Percentiles rank a stretch among this genome's conserved stretches.
Evolutionary conservation across 371 early-diverging fungal species (phyloP).

Genomic region (Circinella minor): DNA sequence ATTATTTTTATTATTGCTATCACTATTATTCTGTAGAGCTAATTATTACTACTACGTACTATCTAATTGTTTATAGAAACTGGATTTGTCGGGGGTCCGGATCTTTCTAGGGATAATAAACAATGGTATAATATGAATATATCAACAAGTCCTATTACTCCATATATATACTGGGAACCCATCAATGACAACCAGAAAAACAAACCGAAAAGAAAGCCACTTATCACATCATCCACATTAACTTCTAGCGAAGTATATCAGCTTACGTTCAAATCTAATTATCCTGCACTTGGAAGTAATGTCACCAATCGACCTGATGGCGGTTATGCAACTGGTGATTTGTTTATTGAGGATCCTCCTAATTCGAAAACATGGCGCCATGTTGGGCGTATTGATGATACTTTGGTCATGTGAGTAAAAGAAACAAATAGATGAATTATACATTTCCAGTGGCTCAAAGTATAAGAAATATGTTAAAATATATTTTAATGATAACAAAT

Average conservation of each 20-base stretch:
- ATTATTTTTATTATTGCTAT: neutral
- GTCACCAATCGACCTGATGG: constrained; percentile 32
- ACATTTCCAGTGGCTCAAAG: no score
- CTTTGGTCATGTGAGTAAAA: constrained; percentile 24
- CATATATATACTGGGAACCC: constrained; percentile 13
- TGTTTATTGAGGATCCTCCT: constrained; percentile 20
- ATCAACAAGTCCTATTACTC: neutral
- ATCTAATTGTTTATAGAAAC: neutral
- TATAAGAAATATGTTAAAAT: no score
- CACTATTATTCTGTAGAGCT: neutral
- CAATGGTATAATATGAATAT: constrained; percentile 8
- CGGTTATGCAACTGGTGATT: constrained; percentile 33
- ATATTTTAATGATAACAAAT: neutral
- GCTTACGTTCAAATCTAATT: constrained; percentile 8
- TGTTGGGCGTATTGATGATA: constrained; percentile 39
- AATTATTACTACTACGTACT: neutral
- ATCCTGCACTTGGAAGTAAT: constrained; percentile 19
- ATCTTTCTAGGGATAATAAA: constrained; percentile 3
- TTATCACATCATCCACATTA: no score
- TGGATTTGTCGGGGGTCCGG: neutral
- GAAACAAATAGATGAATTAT: no score
- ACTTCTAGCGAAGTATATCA: neutral
- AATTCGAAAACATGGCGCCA: constrained; percentile 23
- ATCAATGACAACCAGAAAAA: neutral
- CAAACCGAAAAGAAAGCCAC: neutral